These are phyloP conservation scores for Iodosphaeria phyllophila DNA, from an alignment of 2,329 filamentous ascomycete genomes.

Conservation along the genomic window DNA sequence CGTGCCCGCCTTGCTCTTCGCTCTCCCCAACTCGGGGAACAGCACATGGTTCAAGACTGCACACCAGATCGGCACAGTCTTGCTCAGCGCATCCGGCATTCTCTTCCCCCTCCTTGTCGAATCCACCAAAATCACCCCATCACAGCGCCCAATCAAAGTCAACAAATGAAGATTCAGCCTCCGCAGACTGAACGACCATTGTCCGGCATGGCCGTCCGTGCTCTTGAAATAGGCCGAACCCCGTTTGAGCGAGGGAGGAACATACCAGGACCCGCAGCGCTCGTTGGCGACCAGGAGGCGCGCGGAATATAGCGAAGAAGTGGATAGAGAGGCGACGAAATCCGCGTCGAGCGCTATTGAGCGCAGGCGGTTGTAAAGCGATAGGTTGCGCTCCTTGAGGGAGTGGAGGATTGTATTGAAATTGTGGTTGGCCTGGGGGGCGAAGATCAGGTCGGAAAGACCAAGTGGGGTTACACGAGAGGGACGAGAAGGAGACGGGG, in stretches of 20 bases:
- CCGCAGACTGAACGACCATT: constrained; percentile 79
- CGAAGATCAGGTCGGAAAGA: constrained; percentile 29
- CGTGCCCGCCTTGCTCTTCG: too few species aligned
- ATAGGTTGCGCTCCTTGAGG: constrained; percentile 59
- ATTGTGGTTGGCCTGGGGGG: constrained; percentile 36
- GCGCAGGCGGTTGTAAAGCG: constrained; percentile 60
- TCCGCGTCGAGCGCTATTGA: constrained; percentile 61
- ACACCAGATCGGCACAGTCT: constrained; percentile 90
- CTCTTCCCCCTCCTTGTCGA: constrained; percentile 83
- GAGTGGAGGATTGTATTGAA: constrained; percentile 52
- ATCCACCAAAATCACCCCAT: constrained; percentile 78
- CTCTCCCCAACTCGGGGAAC: too few species aligned
- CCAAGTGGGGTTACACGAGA: too few species aligned
- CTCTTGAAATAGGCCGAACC: constrained; percentile 92
- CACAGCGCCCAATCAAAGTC: constrained; percentile 41
- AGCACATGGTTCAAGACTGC: constrained; percentile 65
- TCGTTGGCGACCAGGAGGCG: constrained; percentile 81
- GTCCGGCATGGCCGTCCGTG: constrained; percentile 80
- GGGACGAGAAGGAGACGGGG: too few species aligned
- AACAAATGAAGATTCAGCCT: constrained; percentile 73
- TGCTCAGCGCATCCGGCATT: constrained; percentile 88
- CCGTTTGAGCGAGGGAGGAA: constrained; percentile 41
- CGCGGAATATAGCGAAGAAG: constrained; percentile 32
- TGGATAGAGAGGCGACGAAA: too few species aligned
- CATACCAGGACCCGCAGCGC: constrained; percentile 92